Percentiles rank a stretch among this genome's conserved stretches.
Evolutionary conservation across 495 filamentous ascomycete species (phyloP).

Genomic region (Aspergillus bridgeri): DNA sequence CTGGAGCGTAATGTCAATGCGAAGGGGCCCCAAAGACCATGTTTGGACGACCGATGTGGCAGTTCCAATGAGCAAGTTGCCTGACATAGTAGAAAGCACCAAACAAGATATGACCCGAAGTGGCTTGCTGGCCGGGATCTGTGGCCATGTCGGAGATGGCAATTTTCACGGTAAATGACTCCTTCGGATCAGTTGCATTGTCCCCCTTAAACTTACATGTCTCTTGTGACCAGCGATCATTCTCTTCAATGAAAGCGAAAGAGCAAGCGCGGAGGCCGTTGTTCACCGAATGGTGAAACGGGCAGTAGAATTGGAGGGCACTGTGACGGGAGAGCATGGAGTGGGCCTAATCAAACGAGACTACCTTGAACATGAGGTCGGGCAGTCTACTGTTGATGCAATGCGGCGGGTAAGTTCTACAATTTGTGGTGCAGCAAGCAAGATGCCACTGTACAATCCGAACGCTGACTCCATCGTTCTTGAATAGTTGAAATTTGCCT

Average conservation of each 20-base stretch:
- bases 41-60: conserved; percentile 69
- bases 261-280: conserved; percentile 35
- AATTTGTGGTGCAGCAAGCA: neutral
- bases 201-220: conserved; percentile 2
- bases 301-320: conserved; percentile 56
- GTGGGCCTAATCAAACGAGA: conserved; percentile 54
- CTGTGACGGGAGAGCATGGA: conserved; percentile 56
- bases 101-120: conserved; percentile 55
- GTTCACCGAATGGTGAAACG: conserved; percentile 53
- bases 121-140: conserved; percentile 56
- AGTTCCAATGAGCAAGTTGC: conserved; percentile 58
- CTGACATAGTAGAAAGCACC: conserved; percentile 62
- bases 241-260: conserved; percentile 50
- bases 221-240: conserved; percentile 42
- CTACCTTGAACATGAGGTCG: conserved; percentile 54
- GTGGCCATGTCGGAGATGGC: conserved; percentile 68
- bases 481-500: conserved; percentile 57
- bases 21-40: conserved; percentile 49
- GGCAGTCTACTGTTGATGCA: conserved; percentile 52
- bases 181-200: neutral
- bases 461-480: conserved; percentile 11
- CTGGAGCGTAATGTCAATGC: conserved; percentile 60
- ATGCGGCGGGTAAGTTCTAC: conserved; percentile 56
- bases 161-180: conserved; percentile 55
- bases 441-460: neutral